Evolutionary conservation across 441 rosid species (phyloP).

Genomic region (Syzygium malaccense): DNA sequence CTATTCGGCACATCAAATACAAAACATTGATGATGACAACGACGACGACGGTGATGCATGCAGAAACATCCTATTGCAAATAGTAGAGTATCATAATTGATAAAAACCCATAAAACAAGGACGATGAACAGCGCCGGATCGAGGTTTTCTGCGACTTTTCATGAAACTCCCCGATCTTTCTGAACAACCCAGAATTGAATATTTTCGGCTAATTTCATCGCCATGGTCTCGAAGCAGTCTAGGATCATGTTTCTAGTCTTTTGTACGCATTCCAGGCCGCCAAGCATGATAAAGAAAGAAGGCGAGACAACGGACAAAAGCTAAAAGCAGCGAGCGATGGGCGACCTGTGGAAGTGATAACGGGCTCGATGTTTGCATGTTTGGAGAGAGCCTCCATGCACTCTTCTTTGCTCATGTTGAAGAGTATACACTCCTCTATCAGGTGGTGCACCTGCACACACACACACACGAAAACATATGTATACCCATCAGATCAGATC

Average conservation of each 20-base stretch:
- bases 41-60: background rate
- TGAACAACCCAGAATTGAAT: background rate
- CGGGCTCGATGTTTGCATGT: conserved; percentile 77
- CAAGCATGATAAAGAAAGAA: background rate
- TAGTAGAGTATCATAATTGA: background rate
- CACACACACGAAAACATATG: background rate
- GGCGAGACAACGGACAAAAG: background rate
- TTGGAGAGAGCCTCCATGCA: conserved; percentile 89
- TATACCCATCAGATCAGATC: background rate
- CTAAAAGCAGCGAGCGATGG: background rate
- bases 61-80: background rate
- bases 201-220: background rate
- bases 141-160: background rate
- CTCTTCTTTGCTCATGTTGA: conserved; percentile 87
- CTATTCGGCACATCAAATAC: background rate
- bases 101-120: background rate
- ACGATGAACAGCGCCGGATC: background rate
- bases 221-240: background rate
- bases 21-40: background rate
- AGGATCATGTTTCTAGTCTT: background rate
- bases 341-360: conserved; percentile 77
- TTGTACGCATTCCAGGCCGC: background rate
- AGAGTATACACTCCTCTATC: conserved; percentile 78
- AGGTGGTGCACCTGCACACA: conserved; percentile 74
- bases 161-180: background rate